A percentile compares a stretch with the other conserved stretches of the same genome.
Conservation (phyloP, 2,329 filamentous ascomycete species). For the Phyllosticta paracitricarpa region DNA sequence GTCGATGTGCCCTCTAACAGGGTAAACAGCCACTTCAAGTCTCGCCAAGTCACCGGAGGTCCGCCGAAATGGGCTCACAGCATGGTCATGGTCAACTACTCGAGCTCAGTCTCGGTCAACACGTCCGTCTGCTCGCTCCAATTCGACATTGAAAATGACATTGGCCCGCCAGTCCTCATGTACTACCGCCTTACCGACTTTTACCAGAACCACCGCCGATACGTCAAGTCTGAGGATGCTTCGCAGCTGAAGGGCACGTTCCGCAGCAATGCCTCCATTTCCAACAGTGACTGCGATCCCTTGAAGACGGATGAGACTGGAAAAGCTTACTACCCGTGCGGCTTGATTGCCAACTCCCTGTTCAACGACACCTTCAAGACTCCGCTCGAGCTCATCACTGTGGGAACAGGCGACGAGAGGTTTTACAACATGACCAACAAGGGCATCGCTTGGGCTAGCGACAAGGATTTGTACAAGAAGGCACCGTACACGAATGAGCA, state of each 20-base stretch:
- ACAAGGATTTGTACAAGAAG: conserved; percentile 66
- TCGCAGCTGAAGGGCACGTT: conserved; percentile 70
- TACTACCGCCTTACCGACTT: conserved; percentile 97
- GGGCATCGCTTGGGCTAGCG: conserved; percentile 79
- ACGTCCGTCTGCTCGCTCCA: conserved; percentile 58
- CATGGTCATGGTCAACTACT: conserved; percentile 28
- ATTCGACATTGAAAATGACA: conserved; percentile 69
- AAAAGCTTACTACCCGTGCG: conserved; percentile 85
- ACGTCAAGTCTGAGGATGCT: conserved; percentile 79
- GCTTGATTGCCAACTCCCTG: conserved; percentile 88
- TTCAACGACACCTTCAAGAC: conserved; percentile 86
- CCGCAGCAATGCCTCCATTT: conserved; percentile 51
- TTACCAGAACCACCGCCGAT: conserved; percentile 96
- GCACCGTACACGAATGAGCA: conserved; percentile 55
- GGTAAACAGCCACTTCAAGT: conserved; percentile 64
- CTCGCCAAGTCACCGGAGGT: conserved; percentile 32
- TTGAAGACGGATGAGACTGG: conserved; percentile 41
- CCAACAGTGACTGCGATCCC: conserved; percentile 63
- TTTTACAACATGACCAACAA: conserved; percentile 65
- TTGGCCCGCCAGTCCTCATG: conserved; percentile 74
- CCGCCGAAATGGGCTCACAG: conserved; percentile 25
- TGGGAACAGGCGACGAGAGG: conserved; percentile 32
- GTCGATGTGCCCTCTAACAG: conserved; percentile 45
- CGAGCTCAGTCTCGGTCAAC: conserved; percentile 12
- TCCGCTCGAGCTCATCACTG: conserved; percentile 50